Evolutionary conservation across 495 filamentous ascomycete species (phyloP), one percentile per base, ranked within the genome.

Genomic region (Daldinia loculata): DNA sequence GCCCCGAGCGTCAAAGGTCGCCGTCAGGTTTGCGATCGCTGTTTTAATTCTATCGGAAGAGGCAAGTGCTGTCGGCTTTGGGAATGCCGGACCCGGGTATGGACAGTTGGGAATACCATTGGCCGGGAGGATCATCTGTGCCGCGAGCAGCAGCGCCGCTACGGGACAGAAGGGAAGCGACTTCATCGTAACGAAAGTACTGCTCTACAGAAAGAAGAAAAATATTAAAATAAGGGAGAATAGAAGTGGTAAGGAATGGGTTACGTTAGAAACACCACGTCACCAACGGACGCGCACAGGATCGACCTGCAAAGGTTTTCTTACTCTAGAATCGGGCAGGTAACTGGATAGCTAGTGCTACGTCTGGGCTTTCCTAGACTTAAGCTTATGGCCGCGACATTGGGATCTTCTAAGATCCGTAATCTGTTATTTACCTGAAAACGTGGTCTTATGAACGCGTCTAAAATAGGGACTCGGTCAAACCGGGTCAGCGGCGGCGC

Each of bases 71-170:
- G 50, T 75, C 5, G 83, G 81, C 22, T 81, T 79, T 45, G 84
- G 80, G 65, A 81, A 88, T 22, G 78, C 80, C 1, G 84, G 80
- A 0, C 85, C 85, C 15, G 83, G 79, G 3, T 86, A 78, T 4
- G 84, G 86, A 63, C 85, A 88, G 43, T 79, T 79, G 9, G 76
- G 74, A 14, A 74, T 76, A 29, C 74, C 77, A 29, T 22, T 15
- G 12, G 29, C 63, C 39, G 58, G 52, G 32, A 29, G 22, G 53
- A 60, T 24, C 27, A 60, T 17, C 38, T 64, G 55, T 7, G 45
- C 29, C 12, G 24, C 48, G 43, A 57, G 30, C 22, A 70, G 48
- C 55, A 65, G 30, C 50, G 56, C 39, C 17, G 41, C 50, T 29
- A 43, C 51, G 14, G 52, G 30, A 34, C 50, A 34, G 26, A 41